These are phyloP conservation scores for Solanum bulbocastanum DNA, from an alignment of 257 asterid species.

Conservation along the genomic window DNA sequence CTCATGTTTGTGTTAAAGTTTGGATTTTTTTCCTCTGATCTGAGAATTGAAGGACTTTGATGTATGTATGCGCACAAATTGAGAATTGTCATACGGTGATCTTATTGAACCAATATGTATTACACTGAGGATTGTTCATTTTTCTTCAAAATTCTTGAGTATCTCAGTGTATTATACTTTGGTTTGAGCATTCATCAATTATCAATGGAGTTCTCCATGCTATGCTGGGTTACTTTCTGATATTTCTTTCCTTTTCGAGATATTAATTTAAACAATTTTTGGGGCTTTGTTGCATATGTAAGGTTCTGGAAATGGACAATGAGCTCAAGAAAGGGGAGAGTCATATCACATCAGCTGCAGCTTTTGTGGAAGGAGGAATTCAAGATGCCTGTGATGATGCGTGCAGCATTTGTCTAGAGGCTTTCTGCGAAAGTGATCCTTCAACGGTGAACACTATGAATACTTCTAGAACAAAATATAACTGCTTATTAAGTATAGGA, in stretches of 20 bases:
- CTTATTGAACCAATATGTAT: neutral
- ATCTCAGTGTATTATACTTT: neutral
- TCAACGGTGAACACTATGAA: slow-evolving; percentile 40
- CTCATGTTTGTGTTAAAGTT: neutral
- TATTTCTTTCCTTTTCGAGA: neutral
- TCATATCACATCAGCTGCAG: slow-evolving; percentile 70
- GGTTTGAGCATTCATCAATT: neutral
- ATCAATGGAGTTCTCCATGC: neutral
- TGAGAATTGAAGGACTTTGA: neutral
- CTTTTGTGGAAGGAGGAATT: slow-evolving; percentile 93
- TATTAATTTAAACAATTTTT: neutral
- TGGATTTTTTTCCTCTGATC: neutral
- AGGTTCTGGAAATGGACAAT: slow-evolving; percentile 37
- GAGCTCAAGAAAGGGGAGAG: slow-evolving; percentile 41
- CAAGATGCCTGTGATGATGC: slow-evolving; percentile 92
- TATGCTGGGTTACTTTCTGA: neutral
- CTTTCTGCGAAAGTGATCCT: slow-evolving; percentile 72
- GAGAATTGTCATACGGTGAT: neutral
- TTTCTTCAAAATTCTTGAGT: neutral
- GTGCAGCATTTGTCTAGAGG: slow-evolving; percentile 96
- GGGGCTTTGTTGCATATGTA: neutral
- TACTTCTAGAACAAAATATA: neutral
- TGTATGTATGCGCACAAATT: neutral
- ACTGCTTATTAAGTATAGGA: neutral
- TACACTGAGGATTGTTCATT: neutral